Base-by-base conservation (phyloP, 495 filamentous ascomycete species). In the Pyronema omphalodes region DNA sequence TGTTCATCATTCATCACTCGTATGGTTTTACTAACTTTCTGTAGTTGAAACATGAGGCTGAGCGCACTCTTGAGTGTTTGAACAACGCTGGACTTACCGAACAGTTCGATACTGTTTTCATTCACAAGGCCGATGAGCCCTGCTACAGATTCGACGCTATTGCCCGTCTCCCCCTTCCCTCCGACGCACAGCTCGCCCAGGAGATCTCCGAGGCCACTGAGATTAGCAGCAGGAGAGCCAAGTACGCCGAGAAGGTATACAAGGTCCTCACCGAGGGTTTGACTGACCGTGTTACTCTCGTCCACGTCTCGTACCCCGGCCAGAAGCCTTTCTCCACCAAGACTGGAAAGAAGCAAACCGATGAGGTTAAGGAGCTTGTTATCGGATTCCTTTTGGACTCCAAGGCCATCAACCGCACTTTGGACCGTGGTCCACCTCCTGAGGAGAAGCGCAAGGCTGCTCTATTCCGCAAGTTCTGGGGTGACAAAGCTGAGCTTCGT, bases 341-440 rank as follows among this genome's bases (percentile, higher is more conserved):
- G 17, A 19, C 23, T 12, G n/a, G 23, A 8, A 23, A 12, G 11
- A 12, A 34, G 12, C 12, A 23, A 8, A 19, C 14, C 23, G 18
- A 15, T 3, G 51, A 55, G n/a, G 60, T 51, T 6, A 54, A 56
- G 7, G 57, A 56, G 3, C 54, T 91, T 12, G 67, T 73, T 9
- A 70, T 91, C 43, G 81, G 84, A 0, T 69, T 98, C 36, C 61
- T 83, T 14, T 75, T 93, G 35, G 73, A 94, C 63, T 71, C 82
- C 1, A 70, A 74, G 8, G 83, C 87, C 59, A 77, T 79, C 51
- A 69, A 73, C 44, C 80, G 88, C 17, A 71, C 76, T 17, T 80
- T 94, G 43, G 91, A 98, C 60, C 81, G 86, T 61, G 91, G 91
- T 2, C 91, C 91, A 1, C 64, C 80, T 0, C 85, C 85, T 3